Percentiles rank a stretch among this genome's conserved stretches.
Conservation (phyloP, 2,329 filamentous ascomycete genomes). For the Rutstroemia sydowiana region DNA sequence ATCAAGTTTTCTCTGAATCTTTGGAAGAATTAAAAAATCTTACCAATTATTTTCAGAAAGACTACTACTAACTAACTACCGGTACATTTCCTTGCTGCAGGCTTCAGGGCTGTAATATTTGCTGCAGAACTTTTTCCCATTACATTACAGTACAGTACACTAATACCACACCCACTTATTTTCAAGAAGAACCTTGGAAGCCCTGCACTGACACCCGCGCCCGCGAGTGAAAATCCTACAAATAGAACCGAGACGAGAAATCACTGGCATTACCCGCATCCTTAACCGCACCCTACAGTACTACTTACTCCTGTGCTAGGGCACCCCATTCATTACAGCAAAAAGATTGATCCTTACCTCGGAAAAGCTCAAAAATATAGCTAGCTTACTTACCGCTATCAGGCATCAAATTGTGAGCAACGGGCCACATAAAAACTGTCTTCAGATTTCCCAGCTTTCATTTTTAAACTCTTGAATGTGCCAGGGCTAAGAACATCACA, state of each 20-base stretch:
- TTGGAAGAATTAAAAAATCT: too few species aligned
- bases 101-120: background rate
- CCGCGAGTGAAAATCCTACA: background rate
- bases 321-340: background rate
- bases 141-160: background rate
- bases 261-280: background rate
- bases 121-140: background rate
- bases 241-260: background rate
- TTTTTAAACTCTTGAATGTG: too few species aligned
- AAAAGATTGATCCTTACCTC: background rate
- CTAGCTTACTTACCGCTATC: conserved; percentile 7
- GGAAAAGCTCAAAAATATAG: conserved; percentile 5
- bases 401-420: background rate
- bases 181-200: background rate
- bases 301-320: background rate
- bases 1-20: too few species aligned
- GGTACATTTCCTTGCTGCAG: background rate
- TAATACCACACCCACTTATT: background rate
- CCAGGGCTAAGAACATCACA: too few species aligned
- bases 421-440: too few species aligned
- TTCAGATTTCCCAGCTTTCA: too few species aligned
- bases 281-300: background rate
- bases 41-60: too few species aligned
- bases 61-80: too few species aligned
- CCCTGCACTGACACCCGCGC: background rate